Evolutionary conservation across 2,329 filamentous ascomycete genomes (phyloP).

Genomic region (Kalmusia sp.): DNA sequence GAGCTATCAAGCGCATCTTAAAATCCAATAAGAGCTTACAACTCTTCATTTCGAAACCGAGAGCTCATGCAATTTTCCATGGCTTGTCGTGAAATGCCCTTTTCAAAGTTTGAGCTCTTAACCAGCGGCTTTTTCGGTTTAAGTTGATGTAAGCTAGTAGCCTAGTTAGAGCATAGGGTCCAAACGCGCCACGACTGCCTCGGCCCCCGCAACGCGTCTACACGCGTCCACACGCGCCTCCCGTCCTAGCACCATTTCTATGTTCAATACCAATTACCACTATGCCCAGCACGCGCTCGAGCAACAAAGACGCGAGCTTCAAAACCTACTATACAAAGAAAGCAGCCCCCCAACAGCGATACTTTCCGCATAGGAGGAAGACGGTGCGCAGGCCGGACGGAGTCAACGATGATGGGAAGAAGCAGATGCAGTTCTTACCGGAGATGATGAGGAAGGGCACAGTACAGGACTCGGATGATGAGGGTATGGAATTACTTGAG

Average conservation of each 20-base stretch:
- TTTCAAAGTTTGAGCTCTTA: too few relatives aligned
- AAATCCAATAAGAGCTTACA: too few relatives aligned
- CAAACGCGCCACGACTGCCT: not conserved
- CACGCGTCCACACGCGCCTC: not conserved
- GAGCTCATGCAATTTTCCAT: too few relatives aligned
- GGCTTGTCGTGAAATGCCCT: too few relatives aligned
- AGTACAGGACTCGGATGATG: constrained; percentile 17
- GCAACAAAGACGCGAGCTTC: constrained; percentile 30
- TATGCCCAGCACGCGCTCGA: constrained; percentile 38
- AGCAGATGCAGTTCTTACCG: constrained; percentile 38
- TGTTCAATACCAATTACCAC: not conserved
- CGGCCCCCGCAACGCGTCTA: not conserved
- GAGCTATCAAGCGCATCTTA: too few relatives aligned
- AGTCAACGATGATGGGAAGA: constrained; percentile 26
- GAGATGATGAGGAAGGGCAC: constrained; percentile 28
- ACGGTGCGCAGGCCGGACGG: constrained; percentile 29
- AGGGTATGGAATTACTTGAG: constrained; percentile 17
- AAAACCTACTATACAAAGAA: constrained; percentile 43
- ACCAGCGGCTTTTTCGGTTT: too few relatives aligned
- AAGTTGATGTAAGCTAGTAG: too few relatives aligned
- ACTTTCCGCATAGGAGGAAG: constrained; percentile 39
- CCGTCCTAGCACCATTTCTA: not conserved
- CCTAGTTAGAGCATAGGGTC: too few relatives aligned
- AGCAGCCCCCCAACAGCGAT: constrained; percentile 29
- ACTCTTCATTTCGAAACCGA: too few relatives aligned